Evolutionary conservation across 2,329 filamentous ascomycete genomes (phyloP), one percentile per base, ranked within the genome.

Genomic region (Penicillium sp.): DNA sequence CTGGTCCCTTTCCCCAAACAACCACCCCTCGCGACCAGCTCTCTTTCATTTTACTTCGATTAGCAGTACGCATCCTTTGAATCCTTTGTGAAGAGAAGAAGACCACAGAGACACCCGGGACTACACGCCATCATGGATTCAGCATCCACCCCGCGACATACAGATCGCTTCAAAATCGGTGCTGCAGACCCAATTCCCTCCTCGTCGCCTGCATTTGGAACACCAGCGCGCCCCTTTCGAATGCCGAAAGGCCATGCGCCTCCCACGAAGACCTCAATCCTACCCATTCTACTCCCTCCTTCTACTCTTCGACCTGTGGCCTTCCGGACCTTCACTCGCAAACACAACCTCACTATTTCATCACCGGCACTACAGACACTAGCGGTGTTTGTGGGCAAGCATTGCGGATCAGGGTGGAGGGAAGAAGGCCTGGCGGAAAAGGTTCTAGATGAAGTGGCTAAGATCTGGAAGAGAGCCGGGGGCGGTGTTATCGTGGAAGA

Each of bases 251-350:
- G 59, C 31, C 66, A 63, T 66, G 67, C 56, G 65, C 67, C 82
- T 61, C 80, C 85, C 12, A 79, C 80, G 23, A 80, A 78, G 54
- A 72, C 79, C 6, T 81, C 85, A 6, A 88, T 97, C 44, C 80
- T 99, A 1, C 91, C 94, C 4, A 94, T 99, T 52, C 80, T 95
- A 33, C 85, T 99, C 4, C 92, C 93, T 3, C 89, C 92, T 0
- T 85, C 90, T 9, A 95, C 89, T 0, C 77, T 99, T 38, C 83
- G 95, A 57, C 93, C 94, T 2, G 80, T 97, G 18, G 95, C 94
- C 8, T 97, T 99, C 68, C 85, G 94, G 43, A 95, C 90, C 0
- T 95, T 99, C 61, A 99, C 94, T 2, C 96, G 96, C 73, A 99
- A 97, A 68, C 90, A 99, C 74, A 95, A 93, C 63, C 79, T 99